Evolutionary conservation across 2,329 filamentous ascomycete species (phyloP).

Genomic region (Talaromyces piceae): DNA sequence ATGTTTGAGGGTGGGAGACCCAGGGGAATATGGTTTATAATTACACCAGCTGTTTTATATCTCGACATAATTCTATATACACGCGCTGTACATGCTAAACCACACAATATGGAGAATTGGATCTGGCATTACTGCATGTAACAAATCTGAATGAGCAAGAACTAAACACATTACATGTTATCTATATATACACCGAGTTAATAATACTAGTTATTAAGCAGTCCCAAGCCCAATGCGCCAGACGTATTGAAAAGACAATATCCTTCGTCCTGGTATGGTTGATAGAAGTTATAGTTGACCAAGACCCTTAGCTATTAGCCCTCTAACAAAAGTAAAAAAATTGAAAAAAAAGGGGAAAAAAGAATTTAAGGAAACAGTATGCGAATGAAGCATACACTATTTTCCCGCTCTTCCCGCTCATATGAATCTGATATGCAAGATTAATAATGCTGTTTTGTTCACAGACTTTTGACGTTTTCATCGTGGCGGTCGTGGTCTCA

Average conservation of each 20-base stretch:
- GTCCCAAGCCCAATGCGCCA: background rate
- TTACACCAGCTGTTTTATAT: too few relatives aligned
- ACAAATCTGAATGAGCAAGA: too few relatives aligned
- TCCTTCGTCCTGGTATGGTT: background rate
- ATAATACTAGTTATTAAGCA: background rate
- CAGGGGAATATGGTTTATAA: too few relatives aligned
- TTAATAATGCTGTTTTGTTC: background rate
- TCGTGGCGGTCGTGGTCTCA: constrained; percentile 12
- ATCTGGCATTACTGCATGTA: too few relatives aligned
- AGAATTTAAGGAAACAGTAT: background rate
- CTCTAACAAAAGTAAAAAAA: background rate
- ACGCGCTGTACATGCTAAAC: too few relatives aligned
- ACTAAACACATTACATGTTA: background rate
- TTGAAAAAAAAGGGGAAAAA: background rate
- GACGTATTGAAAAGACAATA: background rate
- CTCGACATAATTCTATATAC: too few relatives aligned
- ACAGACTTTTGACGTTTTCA: background rate
- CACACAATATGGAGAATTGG: too few relatives aligned
- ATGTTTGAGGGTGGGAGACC: too few relatives aligned
- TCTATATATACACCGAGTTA: background rate
- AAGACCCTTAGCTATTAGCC: too few relatives aligned
- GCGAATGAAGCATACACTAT: background rate
- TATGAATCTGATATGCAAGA: background rate
- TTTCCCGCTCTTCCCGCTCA: background rate
- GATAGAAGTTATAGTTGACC: background rate